phyloP scores from a whole-genome alignment of 768 basidiomycete genomes.

The Russula sp. region DNA sequence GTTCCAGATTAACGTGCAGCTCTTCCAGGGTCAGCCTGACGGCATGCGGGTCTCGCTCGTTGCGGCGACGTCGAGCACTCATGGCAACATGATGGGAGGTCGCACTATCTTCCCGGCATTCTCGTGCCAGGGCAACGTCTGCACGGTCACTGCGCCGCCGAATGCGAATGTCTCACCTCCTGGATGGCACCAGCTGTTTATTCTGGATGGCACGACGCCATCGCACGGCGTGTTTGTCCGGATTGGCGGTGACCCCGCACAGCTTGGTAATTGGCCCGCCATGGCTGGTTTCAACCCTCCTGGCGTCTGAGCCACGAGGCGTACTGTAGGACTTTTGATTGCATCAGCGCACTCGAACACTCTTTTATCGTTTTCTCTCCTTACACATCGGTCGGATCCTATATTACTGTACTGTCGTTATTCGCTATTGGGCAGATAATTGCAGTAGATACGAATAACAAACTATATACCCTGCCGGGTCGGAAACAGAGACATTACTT shows the following conservation, averaged over 20 bases:
- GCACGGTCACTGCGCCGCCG: slow-evolving; percentile 30
- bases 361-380: neutral
- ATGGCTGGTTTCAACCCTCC: too few species aligned
- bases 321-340: too few species aligned
- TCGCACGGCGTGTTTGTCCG: too few species aligned
- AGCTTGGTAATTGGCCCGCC: too few species aligned
- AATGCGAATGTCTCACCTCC: too few species aligned
- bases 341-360: neutral
- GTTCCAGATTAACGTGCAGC: slow-evolving; percentile 45
- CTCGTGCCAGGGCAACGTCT: slow-evolving; percentile 58
- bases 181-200: too few species aligned
- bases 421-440: neutral
- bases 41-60: slow-evolving; percentile 59
- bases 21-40: slow-evolving; percentile 36
- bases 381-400: neutral
- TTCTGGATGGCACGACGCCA: too few species aligned
- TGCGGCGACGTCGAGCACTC: slow-evolving; percentile 71
- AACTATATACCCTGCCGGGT: too few species aligned
- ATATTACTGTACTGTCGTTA: slow-evolving; percentile 1
- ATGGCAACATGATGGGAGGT: slow-evolving; percentile 65
- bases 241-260: too few species aligned
- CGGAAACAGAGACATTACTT: too few species aligned
- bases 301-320: too few species aligned
- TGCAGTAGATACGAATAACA: too few species aligned
- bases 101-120: slow-evolving; percentile 44